Evolutionary conservation across 805 yeast genomes (phyloP), one percentile per base, ranked within the genome.

Genomic region (Blastobotrys americana): DNA sequence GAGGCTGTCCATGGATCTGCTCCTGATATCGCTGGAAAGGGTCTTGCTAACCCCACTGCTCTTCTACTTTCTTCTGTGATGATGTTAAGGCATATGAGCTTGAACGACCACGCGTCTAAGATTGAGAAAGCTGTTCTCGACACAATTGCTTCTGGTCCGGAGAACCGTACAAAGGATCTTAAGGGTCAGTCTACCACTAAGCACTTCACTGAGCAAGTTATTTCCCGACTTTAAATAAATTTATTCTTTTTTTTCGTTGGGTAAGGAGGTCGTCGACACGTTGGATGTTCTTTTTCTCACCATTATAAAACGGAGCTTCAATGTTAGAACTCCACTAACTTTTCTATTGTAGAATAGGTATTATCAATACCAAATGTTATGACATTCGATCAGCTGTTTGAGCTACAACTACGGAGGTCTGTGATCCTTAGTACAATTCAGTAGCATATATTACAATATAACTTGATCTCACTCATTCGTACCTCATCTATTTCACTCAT

Each of bases 1-100:
- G 98, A 93, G 79, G 98, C 98, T 54, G 98, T 93, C 63, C 98
- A 93, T 70, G 98, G 98, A 68, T 89, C 97, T 47, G 98, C 98
- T 53, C 98, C 98, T 59, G 98, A 93, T 69, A 93, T 93, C 63
- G 97, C 97, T 52, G 98, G 98, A 65, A 87, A 93, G 77, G 94
- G 95, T 66, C 79, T 86, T 67, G 98, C 98, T 54, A 93, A 93
- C 80, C 98, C 98, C 73, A 93, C 98, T 50, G 98, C 98, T 46
- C 72, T 93, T 65, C 76, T 93, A 67, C 77, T 93, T 65, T 87
- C 96, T 41, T 90, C 97, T 38, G 87, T 89, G 65, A 93, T 93
- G 97, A 90, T 93, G 97, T 82, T 93, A 77, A 84, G 95, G 74
- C 98, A 93, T 77, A 90, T 93, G 97, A 82, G 86, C 43, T 78